Base-by-base conservation (phyloP, 768 basidiomycete species). In the Boletus reticulatus region DNA sequence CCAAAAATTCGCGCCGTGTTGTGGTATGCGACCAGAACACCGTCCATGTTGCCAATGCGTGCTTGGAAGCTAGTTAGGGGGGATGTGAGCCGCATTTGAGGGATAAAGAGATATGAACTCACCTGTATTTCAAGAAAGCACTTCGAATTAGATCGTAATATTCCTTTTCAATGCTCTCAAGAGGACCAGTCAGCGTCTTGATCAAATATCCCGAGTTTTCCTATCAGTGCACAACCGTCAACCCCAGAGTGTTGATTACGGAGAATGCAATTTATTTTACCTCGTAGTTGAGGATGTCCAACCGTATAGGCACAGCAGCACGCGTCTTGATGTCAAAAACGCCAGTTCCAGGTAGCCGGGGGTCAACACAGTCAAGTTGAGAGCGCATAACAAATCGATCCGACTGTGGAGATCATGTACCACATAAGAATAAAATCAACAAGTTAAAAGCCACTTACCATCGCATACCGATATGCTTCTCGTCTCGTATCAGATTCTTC, bases 241-340 rank as follows among this genome's bases (percentile, higher is more conserved):
- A 20, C 12, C 16, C 4, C 20, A 39, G 6, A 32, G 19, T 9
- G 10, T 24, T 10, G 6, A 22, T 11, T 3, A 6, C 32, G 19
- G 37, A 29, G 12, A 41, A 11, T 1, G 7, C 1, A 19, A n/a
- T 11, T 4, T 13, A 4, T 16, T 17, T 43, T 49, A 89, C 89
- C 73, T 84, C 80, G 61, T 83, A 89, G 69, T 98, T 98, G 51
- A 93, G 75, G 12, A 89, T 73, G 67, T 98, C 96, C 67, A 90
- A 75, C 2, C 96, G 85, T 44, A 98, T 85, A 0, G 91, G 84
- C 24, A 92, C 71, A 32, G 86, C 88, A 0, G 94, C 94, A 45
- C 96, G 83, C 0, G 96, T 98, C 72, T 99, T 99, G 73, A 98
- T 85, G 67, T 99, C 96, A 62, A 99, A 99, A 1, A 95, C 85